A percentile compares a stretch with the other conserved stretches of the same genome.
These are phyloP conservation scores for Hyaloperonospora brassicae DNA, from an alignment of 352 stramenopile genomes.

Conservation along the genomic window DNA sequence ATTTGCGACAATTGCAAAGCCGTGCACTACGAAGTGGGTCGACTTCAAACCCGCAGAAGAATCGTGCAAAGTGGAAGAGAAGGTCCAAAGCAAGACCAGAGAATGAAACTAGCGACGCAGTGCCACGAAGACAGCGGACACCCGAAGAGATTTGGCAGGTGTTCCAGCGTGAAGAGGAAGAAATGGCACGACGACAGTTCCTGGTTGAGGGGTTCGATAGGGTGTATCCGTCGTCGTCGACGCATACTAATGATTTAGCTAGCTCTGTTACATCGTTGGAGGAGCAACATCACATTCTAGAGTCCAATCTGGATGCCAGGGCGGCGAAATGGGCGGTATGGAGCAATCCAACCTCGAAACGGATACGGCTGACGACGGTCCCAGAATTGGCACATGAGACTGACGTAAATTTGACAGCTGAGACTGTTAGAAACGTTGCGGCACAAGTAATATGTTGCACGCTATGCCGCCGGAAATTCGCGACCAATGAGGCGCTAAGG, in stretches of 20 bases:
- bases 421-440: not conserved
- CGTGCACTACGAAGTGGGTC: conserved; percentile 2
- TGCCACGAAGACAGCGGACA: conserved; percentile 26
- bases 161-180: conserved; percentile 71
- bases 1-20: conserved; percentile 32
- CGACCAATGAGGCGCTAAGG: conserved; percentile 25
- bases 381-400: not conserved
- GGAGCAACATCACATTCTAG: conserved; percentile 29
- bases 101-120: not conserved
- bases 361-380: not conserved
- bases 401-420: not conserved
- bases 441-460: conserved; percentile 38
- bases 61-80: conserved; percentile 19
- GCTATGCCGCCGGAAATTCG: conserved; percentile 67
- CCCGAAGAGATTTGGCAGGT: conserved; percentile 59
- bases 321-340: conserved; percentile 34
- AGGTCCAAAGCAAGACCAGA: conserved; percentile 4
- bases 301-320: conserved; percentile 33
- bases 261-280: conserved; percentile 1
- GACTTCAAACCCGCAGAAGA: conserved; percentile 8
- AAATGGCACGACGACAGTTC: conserved; percentile 50
- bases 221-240: conserved; percentile 24
- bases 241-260: not conserved
- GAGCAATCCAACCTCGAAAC: conserved; percentile 16
- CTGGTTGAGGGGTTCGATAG: conserved; percentile 54